These are phyloP conservation scores for Raphidocelis subcapitata DNA, from an alignment of 139 green algal genomes.

Conservation along the genomic window DNA sequence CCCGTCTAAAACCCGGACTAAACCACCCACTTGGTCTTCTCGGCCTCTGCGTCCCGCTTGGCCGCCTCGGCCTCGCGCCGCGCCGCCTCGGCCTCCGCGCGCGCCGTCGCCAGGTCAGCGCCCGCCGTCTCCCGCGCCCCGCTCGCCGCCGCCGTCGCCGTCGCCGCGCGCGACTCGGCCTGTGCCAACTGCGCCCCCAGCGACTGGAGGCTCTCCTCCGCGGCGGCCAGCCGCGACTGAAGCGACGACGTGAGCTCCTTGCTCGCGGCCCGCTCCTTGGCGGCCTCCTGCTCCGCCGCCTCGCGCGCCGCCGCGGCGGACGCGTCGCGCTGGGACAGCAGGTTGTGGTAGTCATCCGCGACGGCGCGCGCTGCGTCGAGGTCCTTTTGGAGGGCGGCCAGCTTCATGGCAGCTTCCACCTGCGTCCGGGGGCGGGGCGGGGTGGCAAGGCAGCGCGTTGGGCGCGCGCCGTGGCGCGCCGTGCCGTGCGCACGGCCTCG, in stretches of 20 bases:
- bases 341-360: background rate
- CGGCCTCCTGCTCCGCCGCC: conserved; percentile 15
- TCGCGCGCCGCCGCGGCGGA: conserved; percentile 16
- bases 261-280: no score
- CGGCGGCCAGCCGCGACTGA: conserved; percentile 11
- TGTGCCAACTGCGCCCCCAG: background rate
- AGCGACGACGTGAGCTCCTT: background rate
- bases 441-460: no score
- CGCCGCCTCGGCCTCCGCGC: conserved; percentile 28
- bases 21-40: conserved; percentile 17
- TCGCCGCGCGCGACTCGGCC: background rate
- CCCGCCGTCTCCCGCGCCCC: conserved; percentile 12
- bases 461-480: no score
- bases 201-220: background rate
- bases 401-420: conserved; percentile 21
- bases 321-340: conserved; percentile 13
- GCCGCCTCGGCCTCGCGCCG: conserved; percentile 23
- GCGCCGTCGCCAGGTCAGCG: conserved; percentile 29
- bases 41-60: background rate
- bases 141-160: conserved; percentile 7
- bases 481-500: no score
- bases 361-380: background rate
- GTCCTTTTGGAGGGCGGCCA: conserved; percentile 12
- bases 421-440: background rate
- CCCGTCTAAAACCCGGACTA: conserved; percentile 1